Conservation (phyloP, 768 basidiomycete species). For the Dentipellis fragilis region DNA sequence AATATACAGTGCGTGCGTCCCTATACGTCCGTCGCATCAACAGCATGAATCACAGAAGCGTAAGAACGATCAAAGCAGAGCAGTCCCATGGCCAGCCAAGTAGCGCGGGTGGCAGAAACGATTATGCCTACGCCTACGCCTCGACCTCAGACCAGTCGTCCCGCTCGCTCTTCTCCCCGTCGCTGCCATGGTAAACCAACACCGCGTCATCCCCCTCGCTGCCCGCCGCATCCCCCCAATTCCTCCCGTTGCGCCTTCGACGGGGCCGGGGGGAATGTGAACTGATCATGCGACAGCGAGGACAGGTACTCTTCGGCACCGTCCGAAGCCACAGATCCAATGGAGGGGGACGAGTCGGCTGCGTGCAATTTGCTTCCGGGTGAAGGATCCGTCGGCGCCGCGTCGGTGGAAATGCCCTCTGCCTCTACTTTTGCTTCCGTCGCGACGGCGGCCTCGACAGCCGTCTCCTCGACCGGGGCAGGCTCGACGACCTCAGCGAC, state of each 20-base stretch:
- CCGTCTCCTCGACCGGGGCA: no score
- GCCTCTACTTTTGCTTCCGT: no score
- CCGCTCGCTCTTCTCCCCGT: neutral
- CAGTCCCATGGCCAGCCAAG: neutral
- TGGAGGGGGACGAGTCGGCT: no score
- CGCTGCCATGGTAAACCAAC: neutral
- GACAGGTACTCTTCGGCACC: neutral
- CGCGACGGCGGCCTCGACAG: no score
- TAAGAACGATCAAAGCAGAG: no score
- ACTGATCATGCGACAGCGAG: neutral
- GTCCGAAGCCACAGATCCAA: neutral
- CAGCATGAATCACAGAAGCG: no score
- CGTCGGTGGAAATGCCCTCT: no score
- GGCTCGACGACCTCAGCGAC: no score
- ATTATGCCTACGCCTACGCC: neutral
- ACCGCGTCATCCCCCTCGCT: neutral
- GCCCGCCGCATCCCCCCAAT: neutral
- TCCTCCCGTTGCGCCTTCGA: neutral
- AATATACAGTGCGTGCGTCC: no score
- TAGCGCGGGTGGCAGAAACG: neutral
- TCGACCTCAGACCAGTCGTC: neutral
- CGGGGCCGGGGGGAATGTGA: neutral
- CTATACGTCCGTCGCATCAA: no score
- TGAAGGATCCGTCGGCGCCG: no score
- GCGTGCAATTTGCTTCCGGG: no score